Base-by-base conservation (phyloP, 192 early-diverging fungal species). In the Mortierella claussenii region DNA sequence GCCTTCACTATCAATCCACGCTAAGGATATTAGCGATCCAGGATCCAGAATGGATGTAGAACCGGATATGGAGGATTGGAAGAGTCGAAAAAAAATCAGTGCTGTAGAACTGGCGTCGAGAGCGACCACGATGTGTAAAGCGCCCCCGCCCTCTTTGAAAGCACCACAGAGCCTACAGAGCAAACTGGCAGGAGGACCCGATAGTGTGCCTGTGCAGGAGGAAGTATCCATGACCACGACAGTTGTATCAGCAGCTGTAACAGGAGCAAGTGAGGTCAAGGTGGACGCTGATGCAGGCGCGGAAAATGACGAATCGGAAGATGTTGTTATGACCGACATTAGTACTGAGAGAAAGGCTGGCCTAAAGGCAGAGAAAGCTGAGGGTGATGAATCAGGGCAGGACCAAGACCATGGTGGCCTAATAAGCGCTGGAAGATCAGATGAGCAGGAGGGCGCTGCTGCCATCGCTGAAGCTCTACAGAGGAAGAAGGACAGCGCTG, bases 41-140 rank as follows among this genome's bases (percentile, higher is more conserved):
- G 3, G 26, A 17, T 43, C 49, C 15, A 43, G 2, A 9, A 59
- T 65, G 18, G 73, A 76, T 30, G 37, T 54, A 1, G 58, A 60
- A 13, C 56, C 73, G 3, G 52, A 61, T 37, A 33, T 76, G 11
- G 64, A 76, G 46, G 73, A 76, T 23, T 76, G 73, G 73, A 67
- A 62, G 31, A 62, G 33, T 27, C 64, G 73, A 7, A 76, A 76
- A 26, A 76, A 76, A 61, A 76, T 76, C 45, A 76, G 73, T 17
- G 65, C 43, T 7, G 47, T 58, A 2, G 73, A 76, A 15, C 43
- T 76, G 43, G 73, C 73, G 13, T 76, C 73, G 9, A 46, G 73
- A 11, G 73, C 73, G 6, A 66, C 64, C 0, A 46, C 33, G 17
- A 67, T 76, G 63, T 76, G 63, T 20, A 76, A 66, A 26, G 59